A percentile compares a stretch with the other conserved stretches of the same genome.
Conservation (phyloP, 2,329 filamentous ascomycete genomes). For the Sporothrix variecibatus region DNA sequence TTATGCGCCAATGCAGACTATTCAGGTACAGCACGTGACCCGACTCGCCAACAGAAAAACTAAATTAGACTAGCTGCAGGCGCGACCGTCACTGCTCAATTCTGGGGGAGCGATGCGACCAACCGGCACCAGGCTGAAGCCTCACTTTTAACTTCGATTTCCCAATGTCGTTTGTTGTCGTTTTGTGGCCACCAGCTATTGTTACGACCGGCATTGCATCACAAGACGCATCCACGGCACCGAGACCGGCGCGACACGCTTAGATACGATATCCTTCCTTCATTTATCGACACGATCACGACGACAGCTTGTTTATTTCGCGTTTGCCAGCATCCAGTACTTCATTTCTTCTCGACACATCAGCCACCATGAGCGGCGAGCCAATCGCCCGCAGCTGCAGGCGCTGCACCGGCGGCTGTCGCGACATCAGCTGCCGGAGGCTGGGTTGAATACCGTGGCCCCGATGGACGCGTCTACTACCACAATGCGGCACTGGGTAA, state of each 20-base stretch:
- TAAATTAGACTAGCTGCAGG: background rate
- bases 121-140: conserved; percentile 16
- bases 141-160: background rate
- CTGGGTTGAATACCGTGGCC: conserved; percentile 81
- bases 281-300: background rate
- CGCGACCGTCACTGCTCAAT: background rate
- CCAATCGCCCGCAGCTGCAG: conserved; percentile 36
- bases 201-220: background rate
- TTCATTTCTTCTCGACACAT: background rate
- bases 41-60: background rate
- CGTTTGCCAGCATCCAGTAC: background rate
- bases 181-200: background rate
- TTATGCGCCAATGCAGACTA: background rate
- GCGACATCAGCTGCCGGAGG: conserved; percentile 38
- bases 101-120: background rate
- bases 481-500: conserved; percentile 83
- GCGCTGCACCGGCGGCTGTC: background rate
- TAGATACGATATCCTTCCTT: background rate
- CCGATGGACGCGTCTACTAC: conserved; percentile 86
- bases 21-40: background rate
- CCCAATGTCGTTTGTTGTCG: background rate
- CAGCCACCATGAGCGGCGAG: conserved; percentile 59
- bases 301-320: background rate
- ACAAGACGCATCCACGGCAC: background rate
- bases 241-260: background rate